Percentiles rank a stretch among this genome's conserved stretches.
These are phyloP conservation scores for Calonectria hawksworthii DNA, from an alignment of 2,329 filamentous ascomycete species.

Conservation along the genomic window DNA sequence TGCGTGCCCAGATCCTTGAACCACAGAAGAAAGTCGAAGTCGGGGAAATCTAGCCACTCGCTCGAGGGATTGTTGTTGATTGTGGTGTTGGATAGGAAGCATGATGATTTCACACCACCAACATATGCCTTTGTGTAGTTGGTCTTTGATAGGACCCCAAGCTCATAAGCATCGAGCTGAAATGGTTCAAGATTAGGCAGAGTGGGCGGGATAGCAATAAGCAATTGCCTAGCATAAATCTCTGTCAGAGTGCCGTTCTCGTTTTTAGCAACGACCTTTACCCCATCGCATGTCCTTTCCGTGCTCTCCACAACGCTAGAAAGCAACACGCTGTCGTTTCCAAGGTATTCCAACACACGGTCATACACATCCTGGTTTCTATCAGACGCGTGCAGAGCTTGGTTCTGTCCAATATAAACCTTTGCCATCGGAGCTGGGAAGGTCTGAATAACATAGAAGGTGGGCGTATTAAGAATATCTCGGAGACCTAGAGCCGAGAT, in stretches of 20 bases:
- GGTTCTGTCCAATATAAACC: constrained; percentile 28
- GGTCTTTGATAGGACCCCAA: not conserved
- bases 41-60: not conserved
- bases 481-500: not conserved
- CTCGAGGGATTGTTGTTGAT: not conserved
- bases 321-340: not conserved
- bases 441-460: constrained; percentile 24
- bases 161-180: not conserved
- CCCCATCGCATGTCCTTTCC: not conserved
- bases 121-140: not conserved
- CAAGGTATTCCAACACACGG: not conserved
- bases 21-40: not conserved
- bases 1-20: not conserved
- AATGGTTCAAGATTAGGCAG: not conserved
- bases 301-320: not conserved
- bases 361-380: not conserved
- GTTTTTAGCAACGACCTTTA: not conserved
- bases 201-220: not conserved
- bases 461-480: constrained; percentile 14
- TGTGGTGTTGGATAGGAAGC: not conserved
- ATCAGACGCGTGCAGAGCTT: not conserved
- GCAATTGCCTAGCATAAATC: not conserved
- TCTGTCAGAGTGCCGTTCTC: not conserved
- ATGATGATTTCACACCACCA: not conserved
- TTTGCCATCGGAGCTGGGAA: constrained; percentile 23